These are phyloP conservation scores for Conoideocrella luteorostrata DNA, from an alignment of 2,329 filamentous ascomycete genomes.

Conservation along the genomic window DNA sequence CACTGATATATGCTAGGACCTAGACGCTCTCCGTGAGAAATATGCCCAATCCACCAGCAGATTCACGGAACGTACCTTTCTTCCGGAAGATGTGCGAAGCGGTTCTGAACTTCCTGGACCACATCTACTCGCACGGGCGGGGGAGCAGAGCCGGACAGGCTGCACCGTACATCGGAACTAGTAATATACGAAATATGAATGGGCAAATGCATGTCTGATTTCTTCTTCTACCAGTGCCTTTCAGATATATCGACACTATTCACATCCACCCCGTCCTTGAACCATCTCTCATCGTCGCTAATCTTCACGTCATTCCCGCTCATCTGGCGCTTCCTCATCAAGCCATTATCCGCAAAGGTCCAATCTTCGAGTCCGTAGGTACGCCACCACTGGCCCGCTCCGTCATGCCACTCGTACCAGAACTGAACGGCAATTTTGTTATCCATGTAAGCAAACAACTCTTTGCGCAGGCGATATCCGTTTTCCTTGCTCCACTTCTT, in stretches of 20 bases:
- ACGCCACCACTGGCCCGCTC: slow-evolving; percentile 71
- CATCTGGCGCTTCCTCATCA: slow-evolving; percentile 71
- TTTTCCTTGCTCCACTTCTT: slow-evolving; percentile 70
- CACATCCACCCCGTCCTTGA: slow-evolving; percentile 61
- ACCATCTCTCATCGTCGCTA: slow-evolving; percentile 58
- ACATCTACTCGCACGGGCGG: too few species aligned
- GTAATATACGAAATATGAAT: too few species aligned
- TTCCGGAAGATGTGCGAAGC: too few species aligned
- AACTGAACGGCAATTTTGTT: slow-evolving; percentile 82
- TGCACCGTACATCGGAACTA: too few species aligned
- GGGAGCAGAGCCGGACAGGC: too few species aligned
- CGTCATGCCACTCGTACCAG: slow-evolving; percentile 79
- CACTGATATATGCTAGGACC: too few species aligned
- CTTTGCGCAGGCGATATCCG: slow-evolving; percentile 70
- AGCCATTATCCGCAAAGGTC: slow-evolving; percentile 64
- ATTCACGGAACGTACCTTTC: too few species aligned
- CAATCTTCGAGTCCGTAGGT: slow-evolving; percentile 80
- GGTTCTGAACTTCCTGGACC: too few species aligned
- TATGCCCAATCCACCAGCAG: too few species aligned
- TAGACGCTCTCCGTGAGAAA: too few species aligned
- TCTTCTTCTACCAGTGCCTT: slow-evolving; percentile 52
- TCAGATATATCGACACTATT: slow-evolving; percentile 60
- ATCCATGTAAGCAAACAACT: slow-evolving; percentile 70
- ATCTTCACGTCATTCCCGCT: slow-evolving; percentile 67
- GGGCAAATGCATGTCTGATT: too few species aligned